A percentile compares a stretch with the other conserved stretches of the same genome.
Conservation (phyloP, 768 basidiomycete species). For the Cystobasidium onofrii region DNA sequence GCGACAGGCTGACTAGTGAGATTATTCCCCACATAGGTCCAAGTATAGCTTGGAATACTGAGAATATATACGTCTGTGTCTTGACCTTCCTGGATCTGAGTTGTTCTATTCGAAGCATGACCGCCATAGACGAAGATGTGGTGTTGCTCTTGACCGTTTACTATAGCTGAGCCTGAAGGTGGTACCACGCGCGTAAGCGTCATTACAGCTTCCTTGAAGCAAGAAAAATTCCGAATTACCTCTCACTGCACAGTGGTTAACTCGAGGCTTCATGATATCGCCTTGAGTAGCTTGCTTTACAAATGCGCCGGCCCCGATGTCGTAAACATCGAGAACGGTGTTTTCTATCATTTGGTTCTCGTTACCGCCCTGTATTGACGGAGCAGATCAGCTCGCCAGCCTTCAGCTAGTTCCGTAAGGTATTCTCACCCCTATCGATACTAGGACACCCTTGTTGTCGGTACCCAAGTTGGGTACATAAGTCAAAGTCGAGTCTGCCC, state of each 20-base stretch:
- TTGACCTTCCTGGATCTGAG: slow-evolving; percentile 8
- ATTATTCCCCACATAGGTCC: slow-evolving; percentile 32
- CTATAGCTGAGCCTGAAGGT: slow-evolving; percentile 29
- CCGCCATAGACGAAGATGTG: slow-evolving; percentile 38
- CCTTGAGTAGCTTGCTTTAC: slow-evolving; percentile 36
- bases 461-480: slow-evolving; percentile 24
- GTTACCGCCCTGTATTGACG: slow-evolving; percentile 2
- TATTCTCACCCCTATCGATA: background rate
- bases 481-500: slow-evolving; percentile 8
- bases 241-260: slow-evolving; percentile 38
- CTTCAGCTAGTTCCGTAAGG: no score
- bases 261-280: slow-evolving; percentile 15
- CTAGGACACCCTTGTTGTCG: slow-evolving; percentile 24
- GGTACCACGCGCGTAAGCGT: no score
- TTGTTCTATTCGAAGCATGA: slow-evolving; percentile 34
- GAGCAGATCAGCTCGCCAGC: background rate
- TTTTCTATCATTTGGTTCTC: slow-evolving; percentile 24
- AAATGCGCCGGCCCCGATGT: slow-evolving; percentile 34
- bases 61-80: slow-evolving; percentile 36
- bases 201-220: no score
- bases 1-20: slow-evolving; percentile 29
- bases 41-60: slow-evolving; percentile 34
- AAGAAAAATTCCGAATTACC: no score
- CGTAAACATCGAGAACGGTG: slow-evolving; percentile 34
- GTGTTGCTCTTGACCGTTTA: slow-evolving; percentile 32